A percentile compares a stretch with the other conserved stretches of the same genome.
phyloP scores from a whole-genome alignment of 352 stramenopile genomes.

The Phytophthora hibernalis region DNA sequence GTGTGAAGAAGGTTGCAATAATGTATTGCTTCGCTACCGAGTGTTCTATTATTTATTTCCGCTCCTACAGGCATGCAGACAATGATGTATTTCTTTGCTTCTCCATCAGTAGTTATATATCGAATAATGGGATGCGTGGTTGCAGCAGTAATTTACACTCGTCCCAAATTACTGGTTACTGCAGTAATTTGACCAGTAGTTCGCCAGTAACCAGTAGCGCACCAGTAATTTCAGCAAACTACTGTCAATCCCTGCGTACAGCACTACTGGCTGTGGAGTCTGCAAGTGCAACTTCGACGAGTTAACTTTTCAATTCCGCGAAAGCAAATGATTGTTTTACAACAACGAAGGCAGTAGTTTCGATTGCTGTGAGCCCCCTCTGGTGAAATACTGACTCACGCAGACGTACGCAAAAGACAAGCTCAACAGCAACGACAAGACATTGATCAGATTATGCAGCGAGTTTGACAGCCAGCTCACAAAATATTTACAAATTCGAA shows the following conservation, averaged over 20 bases:
- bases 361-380: conserved; percentile 3
- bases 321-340: conserved; percentile 9
- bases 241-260: too few relatives aligned
- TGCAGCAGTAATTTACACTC: too few relatives aligned
- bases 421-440: background rate
- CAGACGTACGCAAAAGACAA: too few relatives aligned
- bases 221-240: too few relatives aligned
- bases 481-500: too few relatives aligned
- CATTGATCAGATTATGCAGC: conserved; percentile 4
- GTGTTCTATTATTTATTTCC: too few relatives aligned
- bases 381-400: background rate
- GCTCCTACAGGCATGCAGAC: background rate
- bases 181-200: too few relatives aligned
- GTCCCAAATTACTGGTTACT: too few relatives aligned
- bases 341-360: background rate
- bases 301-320: background rate
- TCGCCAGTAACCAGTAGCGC: too few relatives aligned
- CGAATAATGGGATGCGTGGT: background rate
- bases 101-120: background rate
- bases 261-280: background rate
- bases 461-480: background rate
- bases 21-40: too few relatives aligned
- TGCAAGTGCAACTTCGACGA: background rate
- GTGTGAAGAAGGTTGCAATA: too few relatives aligned
- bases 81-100: background rate